Evolutionary conservation across 164 flowering plant species (phyloP), one percentile per base, ranked within the genome.

Genomic region (Hamamelis virginiana): DNA sequence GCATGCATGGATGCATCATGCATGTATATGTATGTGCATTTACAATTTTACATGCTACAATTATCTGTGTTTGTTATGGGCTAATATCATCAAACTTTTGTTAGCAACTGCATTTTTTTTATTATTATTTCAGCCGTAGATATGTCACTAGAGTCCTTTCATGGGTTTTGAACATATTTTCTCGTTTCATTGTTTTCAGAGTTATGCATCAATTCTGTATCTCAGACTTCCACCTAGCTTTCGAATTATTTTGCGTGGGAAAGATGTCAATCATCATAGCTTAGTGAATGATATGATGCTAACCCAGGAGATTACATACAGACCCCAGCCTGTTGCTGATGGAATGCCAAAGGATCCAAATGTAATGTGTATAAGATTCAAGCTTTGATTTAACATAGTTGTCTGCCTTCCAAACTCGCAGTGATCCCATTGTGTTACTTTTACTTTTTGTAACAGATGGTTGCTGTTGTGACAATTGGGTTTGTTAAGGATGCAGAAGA

Each of bases 141-240:
- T n/a, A n/a, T n/a, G 18, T 43, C 11, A 8, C 23, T 68, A 23
- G 11, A 22, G 43, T 59, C 26, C 5, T 62, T 3, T 55, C 41
- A 51, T 52, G 5, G 22, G 19, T 64, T 45, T 25, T 70, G n/a
- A 8, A 23, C 1, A 13, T 11, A 26, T 26, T 0, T 69, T 57
- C 27, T 41, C 23, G 27, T 48, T 65, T 53, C 9, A 38, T 51
- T 38, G 58, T 64, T 58, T 56, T 52, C 88, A 91, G 97, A 90
- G 90, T 75, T 92, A 92, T 80, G 86, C 88, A 28, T 84, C 97
- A 62, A 90, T 92, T 76, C 88, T 92, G 44, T 92, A 90, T 72
- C 91, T 90, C 41, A 86, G 86, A 73, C 78, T 90, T 71, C 94
- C 97, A 63, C 80, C 80, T n/a, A 71, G 74, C 9, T 89, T 92